Conservation (phyloP, 2,329 filamentous ascomycete genomes). For the Ceratocystis cubensis region DNA sequence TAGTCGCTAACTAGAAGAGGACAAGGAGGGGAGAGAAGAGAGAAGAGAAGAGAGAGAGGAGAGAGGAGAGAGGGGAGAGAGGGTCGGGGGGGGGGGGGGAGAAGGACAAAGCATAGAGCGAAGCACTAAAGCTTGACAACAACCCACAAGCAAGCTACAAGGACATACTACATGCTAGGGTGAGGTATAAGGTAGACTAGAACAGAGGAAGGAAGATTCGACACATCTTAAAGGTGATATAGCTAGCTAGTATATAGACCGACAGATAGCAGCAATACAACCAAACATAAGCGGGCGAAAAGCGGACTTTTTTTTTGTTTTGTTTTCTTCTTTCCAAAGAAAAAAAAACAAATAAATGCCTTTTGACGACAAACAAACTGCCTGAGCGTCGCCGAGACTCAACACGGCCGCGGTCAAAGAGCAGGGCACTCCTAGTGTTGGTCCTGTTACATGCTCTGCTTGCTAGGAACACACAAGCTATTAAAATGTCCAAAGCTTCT, state of each 20-base stretch:
- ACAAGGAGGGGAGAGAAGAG: not conserved
- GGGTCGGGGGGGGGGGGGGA: not conserved
- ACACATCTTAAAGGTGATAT: not conserved
- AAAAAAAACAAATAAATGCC: not conserved
- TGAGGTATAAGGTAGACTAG: too few species aligned
- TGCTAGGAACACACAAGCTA: not conserved
- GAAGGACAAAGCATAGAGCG: not conserved
- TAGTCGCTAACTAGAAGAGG: not conserved
- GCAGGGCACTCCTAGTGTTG: not conserved
- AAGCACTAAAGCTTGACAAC: not conserved
- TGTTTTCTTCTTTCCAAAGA: too few species aligned
- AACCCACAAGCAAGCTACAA: too few species aligned
- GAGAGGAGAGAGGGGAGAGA: not conserved
- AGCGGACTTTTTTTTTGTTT: too few species aligned
- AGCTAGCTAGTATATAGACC: not conserved
- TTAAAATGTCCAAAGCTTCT: not conserved
- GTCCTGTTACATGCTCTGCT: not conserved
- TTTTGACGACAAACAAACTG: not conserved
- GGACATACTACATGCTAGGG: not conserved
- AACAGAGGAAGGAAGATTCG: not conserved
- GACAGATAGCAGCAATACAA: not conserved
- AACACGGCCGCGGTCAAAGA: not conserved
- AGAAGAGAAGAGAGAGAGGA: too few species aligned
- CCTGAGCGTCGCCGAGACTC: not conserved
- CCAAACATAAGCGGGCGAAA: not conserved